Evolutionary conservation across 2,329 filamentous ascomycete species (phyloP).

Genomic region (Pseudocercospora vitis): DNA sequence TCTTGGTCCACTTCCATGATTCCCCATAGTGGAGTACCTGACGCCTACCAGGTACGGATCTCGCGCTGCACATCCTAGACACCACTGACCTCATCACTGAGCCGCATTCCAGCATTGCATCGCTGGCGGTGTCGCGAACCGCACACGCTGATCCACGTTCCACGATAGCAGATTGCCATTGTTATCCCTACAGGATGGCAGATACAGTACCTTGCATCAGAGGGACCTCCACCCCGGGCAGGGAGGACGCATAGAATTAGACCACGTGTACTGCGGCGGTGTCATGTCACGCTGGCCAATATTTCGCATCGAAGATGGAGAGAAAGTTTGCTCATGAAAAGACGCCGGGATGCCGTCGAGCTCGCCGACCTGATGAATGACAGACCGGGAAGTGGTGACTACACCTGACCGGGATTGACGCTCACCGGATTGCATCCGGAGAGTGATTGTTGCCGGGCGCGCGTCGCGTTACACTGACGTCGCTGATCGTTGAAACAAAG

Average conservation of each 20-base stretch:
- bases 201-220: constrained; percentile 1
- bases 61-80: not conserved
- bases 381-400: not conserved
- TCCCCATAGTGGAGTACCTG: constrained; percentile 5
- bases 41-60: constrained; percentile 1
- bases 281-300: constrained; percentile 13
- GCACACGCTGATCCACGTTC: not conserved
- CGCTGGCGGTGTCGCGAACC: constrained; percentile 8
- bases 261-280: constrained; percentile 11
- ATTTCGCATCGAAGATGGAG: constrained; percentile 18
- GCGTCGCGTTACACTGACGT: not conserved
- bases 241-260: not conserved
- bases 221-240: not conserved
- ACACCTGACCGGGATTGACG: not conserved
- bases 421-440: constrained; percentile 1
- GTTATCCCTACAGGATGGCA: not conserved
- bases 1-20: not conserved
- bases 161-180: not conserved
- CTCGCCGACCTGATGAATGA: not conserved
- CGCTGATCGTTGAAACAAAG: constrained; percentile 5
- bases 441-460: not conserved
- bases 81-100: constrained; percentile 2
- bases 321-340: constrained; percentile 14
- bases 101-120: constrained; percentile 3
- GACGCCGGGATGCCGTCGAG: not conserved